Conservation (phyloP, 768 basidiomycete species). For the Mycena kentingensis region DNA sequence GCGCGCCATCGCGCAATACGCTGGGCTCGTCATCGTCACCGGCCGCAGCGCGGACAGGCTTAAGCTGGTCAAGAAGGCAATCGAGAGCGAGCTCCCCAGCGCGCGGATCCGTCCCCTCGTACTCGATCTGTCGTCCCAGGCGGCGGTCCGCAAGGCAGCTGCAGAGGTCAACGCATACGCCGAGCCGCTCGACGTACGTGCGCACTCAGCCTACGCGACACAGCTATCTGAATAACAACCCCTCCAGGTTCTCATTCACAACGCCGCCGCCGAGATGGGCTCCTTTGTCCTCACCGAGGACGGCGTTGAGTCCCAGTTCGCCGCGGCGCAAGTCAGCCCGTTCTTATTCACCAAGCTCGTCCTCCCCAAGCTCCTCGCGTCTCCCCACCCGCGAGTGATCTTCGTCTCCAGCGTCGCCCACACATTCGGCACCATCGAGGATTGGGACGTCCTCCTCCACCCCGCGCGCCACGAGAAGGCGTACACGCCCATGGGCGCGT, state of each 20-base stretch:
- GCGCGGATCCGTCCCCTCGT: constrained; percentile 6
- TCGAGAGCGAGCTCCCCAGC: neutral
- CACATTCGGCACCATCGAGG: neutral
- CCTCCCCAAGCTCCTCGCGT: constrained; percentile 6
- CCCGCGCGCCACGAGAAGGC: neutral
- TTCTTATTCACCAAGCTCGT: constrained; percentile 14
- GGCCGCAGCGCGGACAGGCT: constrained; percentile 1
- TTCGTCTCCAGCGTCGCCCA: constrained; percentile 10
- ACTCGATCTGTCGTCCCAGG: constrained; percentile 6
- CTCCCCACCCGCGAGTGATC: constrained; percentile 2
- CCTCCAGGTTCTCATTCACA: constrained; percentile 9
- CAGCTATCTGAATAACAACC: neutral
- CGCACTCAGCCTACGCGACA: neutral
- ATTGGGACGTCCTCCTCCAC: neutral
- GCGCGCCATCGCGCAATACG: constrained; percentile 3
- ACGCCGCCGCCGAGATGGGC: constrained; percentile 5
- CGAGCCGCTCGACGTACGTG: constrained; percentile 4
- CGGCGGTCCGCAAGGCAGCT: constrained; percentile 6
- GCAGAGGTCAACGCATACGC: constrained; percentile 12
- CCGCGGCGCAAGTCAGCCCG: constrained; percentile 6
- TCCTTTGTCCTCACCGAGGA: constrained; percentile 3
- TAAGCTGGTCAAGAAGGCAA: neutral
- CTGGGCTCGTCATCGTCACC: constrained; percentile 6
- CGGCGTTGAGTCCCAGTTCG: constrained; percentile 6
- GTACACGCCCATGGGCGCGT: neutral